These are phyloP conservation scores for Exidia glandulosa DNA, from an alignment of 768 basidiomycete genomes.

Conservation along the genomic window DNA sequence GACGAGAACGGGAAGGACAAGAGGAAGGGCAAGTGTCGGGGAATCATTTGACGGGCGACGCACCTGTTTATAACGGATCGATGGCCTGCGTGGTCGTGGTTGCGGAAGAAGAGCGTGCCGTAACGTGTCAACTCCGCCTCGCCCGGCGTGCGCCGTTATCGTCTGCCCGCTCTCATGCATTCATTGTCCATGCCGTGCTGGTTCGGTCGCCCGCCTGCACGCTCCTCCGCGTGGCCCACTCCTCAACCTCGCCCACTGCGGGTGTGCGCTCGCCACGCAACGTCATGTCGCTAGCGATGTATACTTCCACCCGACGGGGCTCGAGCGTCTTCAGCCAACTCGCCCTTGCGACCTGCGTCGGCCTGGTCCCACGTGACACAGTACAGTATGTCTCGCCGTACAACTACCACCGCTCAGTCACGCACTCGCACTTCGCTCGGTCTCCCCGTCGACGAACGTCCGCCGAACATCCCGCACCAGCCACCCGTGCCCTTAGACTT, in stretches of 20 bases:
- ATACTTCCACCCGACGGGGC: not conserved
- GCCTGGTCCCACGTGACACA: not conserved
- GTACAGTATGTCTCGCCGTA: not conserved
- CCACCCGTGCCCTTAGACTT: not conserved
- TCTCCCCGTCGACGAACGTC: not conserved
- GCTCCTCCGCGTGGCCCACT: not conserved
- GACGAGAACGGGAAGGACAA: too few relatives aligned
- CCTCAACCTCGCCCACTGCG: not conserved
- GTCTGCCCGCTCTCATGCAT: too few relatives aligned
- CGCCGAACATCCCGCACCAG: not conserved
- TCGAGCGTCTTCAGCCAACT: not conserved
- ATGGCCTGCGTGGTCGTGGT: too few relatives aligned
- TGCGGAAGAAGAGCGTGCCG: too few relatives aligned
- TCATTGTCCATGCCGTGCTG: too few relatives aligned
- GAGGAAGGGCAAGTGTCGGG: too few relatives aligned
- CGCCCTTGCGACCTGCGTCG: not conserved
- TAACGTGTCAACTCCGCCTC: too few relatives aligned
- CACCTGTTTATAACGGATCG: too few relatives aligned
- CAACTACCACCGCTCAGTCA: not conserved
- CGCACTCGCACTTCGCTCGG: not conserved
- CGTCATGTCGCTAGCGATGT: not conserved
- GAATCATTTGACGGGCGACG: too few relatives aligned
- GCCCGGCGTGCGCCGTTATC: too few relatives aligned
- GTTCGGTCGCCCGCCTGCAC: not conserved
- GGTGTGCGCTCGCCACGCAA: too few relatives aligned